Evolutionary conservation across 2,329 filamentous ascomycete species (phyloP).

Genomic region (Xylariaceae sp.): DNA sequence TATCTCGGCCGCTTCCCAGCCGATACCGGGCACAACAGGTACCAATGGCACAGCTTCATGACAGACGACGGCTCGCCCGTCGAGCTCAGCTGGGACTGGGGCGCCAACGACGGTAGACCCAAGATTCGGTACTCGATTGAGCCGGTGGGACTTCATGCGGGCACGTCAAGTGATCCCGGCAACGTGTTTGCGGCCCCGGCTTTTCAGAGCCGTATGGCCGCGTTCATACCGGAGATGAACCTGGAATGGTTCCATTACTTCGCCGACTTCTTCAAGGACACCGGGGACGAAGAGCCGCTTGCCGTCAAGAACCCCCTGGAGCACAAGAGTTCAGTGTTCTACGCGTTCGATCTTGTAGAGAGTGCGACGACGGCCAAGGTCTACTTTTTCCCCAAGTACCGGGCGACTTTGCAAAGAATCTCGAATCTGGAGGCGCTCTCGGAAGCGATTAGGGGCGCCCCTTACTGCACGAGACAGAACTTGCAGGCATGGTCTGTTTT

Average conservation of each 20-base stretch:
- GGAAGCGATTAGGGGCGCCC: neutral
- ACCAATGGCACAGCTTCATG: conserved; percentile 13
- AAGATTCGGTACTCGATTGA: conserved; percentile 14
- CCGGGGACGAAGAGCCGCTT: neutral
- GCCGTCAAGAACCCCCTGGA: neutral
- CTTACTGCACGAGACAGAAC: neutral
- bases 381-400: conserved; percentile 12
- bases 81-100: conserved; percentile 16
- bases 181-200: conserved; percentile 1
- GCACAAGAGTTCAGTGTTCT: conserved; percentile 12
- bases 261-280: neutral
- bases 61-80: conserved; percentile 10
- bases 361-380: conserved; percentile 5
- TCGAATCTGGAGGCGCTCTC: conserved; percentile 6
- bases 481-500: conserved; percentile 4
- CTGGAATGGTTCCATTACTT: conserved; percentile 9
- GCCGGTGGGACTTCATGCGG: conserved; percentile 7
- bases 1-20: conserved; percentile 7
- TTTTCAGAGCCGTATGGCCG: neutral
- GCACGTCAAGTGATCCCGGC: conserved; percentile 1
- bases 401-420: neutral
- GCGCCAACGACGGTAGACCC: neutral
- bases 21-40: neutral
- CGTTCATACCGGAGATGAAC: neutral
- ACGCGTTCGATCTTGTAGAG: conserved; percentile 12